A percentile compares a stretch with the other conserved stretches of the same genome.
These are phyloP conservation scores for Malus orientalis DNA, from an alignment of 306 rosid species.

Conservation along the genomic window DNA sequence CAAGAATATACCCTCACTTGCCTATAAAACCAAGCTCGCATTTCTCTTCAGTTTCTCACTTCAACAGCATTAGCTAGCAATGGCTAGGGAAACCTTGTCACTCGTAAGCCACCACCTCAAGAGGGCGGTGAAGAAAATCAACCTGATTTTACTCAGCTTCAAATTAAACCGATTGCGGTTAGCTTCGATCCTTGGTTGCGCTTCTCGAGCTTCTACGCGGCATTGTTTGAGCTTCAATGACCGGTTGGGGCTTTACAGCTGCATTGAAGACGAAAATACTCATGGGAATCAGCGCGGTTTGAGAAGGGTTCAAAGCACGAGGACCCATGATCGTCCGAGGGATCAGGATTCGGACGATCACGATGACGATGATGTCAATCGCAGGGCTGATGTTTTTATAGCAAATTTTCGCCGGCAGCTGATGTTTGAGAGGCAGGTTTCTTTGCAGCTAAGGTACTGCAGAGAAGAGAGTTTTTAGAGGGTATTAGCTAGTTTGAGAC, in stretches of 20 bases:
- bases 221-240: conserved; percentile 25
- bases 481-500: not conserved
- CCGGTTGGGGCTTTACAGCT: conserved; percentile 8
- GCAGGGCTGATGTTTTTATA: conserved; percentile 55
- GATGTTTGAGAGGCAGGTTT: conserved; percentile 40
- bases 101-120: conserved; percentile 11
- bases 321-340: not conserved
- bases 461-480: conserved; percentile 1
- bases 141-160: conserved; percentile 2
- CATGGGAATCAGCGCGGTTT: not conserved
- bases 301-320: conserved; percentile 19
- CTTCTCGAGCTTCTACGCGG: conserved; percentile 1
- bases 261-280: conserved; percentile 29
- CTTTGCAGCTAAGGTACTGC: conserved; percentile 33
- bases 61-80: not conserved
- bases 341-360: not conserved
- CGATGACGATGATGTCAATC: conserved; percentile 41
- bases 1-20: not conserved
- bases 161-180: not conserved
- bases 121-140: conserved; percentile 34
- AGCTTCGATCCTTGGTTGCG: not conserved
- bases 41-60: not conserved
- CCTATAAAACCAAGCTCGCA: conserved; percentile 4
- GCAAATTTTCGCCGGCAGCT: conserved; percentile 43
- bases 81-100: conserved; percentile 1